Conservation (phyloP, 331 rosid species). For the Rosa hybrid region DNA sequence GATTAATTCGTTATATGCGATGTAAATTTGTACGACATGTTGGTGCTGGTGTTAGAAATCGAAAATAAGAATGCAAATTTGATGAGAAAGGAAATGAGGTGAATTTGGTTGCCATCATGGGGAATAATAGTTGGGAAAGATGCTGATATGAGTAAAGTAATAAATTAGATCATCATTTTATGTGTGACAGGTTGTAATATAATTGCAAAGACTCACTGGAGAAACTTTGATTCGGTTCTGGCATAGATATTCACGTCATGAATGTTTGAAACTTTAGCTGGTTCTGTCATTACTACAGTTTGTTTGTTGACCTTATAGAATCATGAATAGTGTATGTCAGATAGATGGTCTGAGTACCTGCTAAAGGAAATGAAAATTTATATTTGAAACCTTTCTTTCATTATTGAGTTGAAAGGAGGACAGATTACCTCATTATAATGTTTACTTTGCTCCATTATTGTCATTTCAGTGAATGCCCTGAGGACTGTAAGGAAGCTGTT, state of each 20-base stretch:
- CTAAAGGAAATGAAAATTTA: background rate
- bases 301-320: background rate
- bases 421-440: background rate
- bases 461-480: conserved; percentile 83
- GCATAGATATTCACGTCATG: background rate
- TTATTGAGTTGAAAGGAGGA: background rate
- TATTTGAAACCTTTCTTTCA: background rate
- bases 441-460: conserved; percentile 27
- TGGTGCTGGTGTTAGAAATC: background rate
- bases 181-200: background rate
- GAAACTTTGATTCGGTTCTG: background rate
- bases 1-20: background rate
- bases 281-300: background rate
- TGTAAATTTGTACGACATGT: background rate
- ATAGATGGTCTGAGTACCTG: background rate
- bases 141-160: background rate
- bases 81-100: background rate
- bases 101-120: background rate
- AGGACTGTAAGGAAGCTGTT: conserved; percentile 79
- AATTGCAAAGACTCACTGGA: background rate
- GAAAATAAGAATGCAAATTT: background rate
- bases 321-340: background rate
- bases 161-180: background rate
- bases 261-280: background rate
- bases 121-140: background rate